Evolutionary conservation across 208 protist genomes (phyloP).

Genomic region (Phytomonas sp.): DNA sequence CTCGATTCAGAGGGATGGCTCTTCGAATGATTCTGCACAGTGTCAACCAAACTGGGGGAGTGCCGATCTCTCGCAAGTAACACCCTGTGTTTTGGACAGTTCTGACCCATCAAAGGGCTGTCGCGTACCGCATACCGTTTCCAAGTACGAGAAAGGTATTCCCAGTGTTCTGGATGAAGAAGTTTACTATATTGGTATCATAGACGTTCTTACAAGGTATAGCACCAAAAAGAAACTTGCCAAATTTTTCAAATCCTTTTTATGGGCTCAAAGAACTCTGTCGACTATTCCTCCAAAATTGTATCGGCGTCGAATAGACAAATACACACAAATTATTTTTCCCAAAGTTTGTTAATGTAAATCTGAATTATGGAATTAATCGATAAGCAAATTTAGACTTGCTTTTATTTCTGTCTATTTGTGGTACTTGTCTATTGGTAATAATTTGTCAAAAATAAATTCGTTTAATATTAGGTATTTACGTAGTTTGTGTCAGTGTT

Average conservation of each 20-base stretch:
- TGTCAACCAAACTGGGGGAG: not conserved
- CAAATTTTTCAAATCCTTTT: conserved; percentile 83
- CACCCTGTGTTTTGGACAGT: not conserved
- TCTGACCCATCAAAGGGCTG: not conserved
- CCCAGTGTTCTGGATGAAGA: conserved; percentile 63
- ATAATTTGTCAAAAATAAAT: conserved; percentile 2
- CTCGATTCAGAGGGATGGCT: conserved; percentile 15
- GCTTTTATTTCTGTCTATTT: not conserved
- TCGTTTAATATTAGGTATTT: conserved; percentile 4
- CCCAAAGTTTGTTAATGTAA: conserved; percentile 23
- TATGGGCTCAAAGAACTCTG: conserved; percentile 64
- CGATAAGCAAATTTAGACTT: not conserved
- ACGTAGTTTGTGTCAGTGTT: not conserved
- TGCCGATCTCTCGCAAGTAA: not conserved
- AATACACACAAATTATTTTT: conserved; percentile 67
- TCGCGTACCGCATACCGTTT: conserved; percentile 8
- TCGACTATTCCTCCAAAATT: conserved; percentile 65
- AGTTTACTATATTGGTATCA: conserved; percentile 83
- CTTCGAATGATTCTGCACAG: not conserved
- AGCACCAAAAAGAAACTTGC: conserved; percentile 73
- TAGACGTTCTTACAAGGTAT: conserved; percentile 81
- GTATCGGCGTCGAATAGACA: conserved; percentile 53
- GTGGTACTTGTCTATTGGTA: not conserved
- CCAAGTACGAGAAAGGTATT: conserved; percentile 44
- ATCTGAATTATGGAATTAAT: not conserved